Conservation (phyloP, 2,329 filamentous ascomycete genomes). For the Juglanconis sp. region DNA sequence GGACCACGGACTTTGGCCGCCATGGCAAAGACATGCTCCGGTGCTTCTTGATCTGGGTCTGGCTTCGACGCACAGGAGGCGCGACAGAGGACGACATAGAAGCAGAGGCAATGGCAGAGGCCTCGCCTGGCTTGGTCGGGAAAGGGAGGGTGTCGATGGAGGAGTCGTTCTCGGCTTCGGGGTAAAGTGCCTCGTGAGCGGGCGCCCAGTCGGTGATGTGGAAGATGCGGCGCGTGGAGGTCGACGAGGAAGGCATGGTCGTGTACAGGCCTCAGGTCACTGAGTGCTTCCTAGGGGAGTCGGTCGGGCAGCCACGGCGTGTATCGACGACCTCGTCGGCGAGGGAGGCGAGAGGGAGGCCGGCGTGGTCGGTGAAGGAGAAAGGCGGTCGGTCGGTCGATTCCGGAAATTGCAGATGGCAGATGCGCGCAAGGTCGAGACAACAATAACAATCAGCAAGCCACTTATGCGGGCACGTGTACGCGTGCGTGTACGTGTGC, state of each 20-base stretch:
- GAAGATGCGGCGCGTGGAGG: constrained; percentile 33
- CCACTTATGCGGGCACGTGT: no score
- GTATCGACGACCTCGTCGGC: no score
- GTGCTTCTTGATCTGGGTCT: constrained; percentile 16
- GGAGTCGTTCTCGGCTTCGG: constrained; percentile 22
- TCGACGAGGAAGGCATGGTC: constrained; percentile 24
- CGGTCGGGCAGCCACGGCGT: neutral
- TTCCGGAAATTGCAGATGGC: no score
- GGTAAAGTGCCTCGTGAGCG: constrained; percentile 40
- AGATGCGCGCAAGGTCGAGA: no score
- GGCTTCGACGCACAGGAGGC: neutral
- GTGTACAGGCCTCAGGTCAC: neutral
- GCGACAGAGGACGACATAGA: constrained; percentile 20
- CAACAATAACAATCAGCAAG: no score
- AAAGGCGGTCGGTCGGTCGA: no score
- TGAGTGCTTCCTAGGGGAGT: neutral
- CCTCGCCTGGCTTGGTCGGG: constrained; percentile 20
- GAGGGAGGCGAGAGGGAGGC: no score
- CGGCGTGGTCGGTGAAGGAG: no score
- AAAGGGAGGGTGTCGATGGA: constrained; percentile 19
- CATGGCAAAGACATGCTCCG: constrained; percentile 49
- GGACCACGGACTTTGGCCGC: constrained; percentile 43
- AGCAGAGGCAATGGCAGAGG: constrained; percentile 28
- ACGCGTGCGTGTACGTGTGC: no score
- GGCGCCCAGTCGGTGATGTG: constrained; percentile 41